Base-by-base conservation (phyloP, 371 early-diverging fungal genomes). In the Apophysomyces sp. region DNA sequence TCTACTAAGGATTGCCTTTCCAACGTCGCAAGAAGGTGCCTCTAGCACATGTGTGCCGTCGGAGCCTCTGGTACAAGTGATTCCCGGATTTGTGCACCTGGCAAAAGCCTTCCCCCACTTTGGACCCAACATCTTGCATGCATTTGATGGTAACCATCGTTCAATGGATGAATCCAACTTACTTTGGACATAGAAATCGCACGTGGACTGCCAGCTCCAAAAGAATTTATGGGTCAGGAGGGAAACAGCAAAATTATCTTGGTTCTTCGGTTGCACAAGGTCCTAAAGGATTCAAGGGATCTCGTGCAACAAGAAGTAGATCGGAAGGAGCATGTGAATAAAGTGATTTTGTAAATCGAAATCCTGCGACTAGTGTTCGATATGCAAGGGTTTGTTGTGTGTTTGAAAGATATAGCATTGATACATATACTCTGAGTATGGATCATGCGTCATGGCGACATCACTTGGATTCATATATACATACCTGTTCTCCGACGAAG, bases 21-120 rank as follows among this genome's bases (percentile, higher is more conserved):
- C 62, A 18, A 52, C 58, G 3, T 31, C 55, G 15, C 63, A 64
- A 36, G 69, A 70, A 21, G 63, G 67, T 4, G 60, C 51, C 15
- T 61, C 71, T 1, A 21, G 36, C 24, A 51, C 29, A 8, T 78
- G 76, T 40, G 69, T 72, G 5, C 76, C 76, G 6, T 79, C 77
- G 3, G 77, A 79, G 54, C 66, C 57, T 31, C 67, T 79, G 6
- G 66, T 76, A 4, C 73, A 79, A 52, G 72, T 69, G 6, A 75
- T 80, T 13, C 77, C 77, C n/a, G 76, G 74, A 0, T 73, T 75
- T 61, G 74, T 72, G 13, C 72, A 77, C 55, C 63, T 80, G 44
- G 74, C 81, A 16, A 52, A 66, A 51, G 81, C 78, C 4, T 81
- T 76, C 39, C 81, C 81, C 8, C 73, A 76, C 26, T 72, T 78